Evolutionary conservation across 169 alveolate species (phyloP).

Genomic region (Eimeria praecox): DNA sequence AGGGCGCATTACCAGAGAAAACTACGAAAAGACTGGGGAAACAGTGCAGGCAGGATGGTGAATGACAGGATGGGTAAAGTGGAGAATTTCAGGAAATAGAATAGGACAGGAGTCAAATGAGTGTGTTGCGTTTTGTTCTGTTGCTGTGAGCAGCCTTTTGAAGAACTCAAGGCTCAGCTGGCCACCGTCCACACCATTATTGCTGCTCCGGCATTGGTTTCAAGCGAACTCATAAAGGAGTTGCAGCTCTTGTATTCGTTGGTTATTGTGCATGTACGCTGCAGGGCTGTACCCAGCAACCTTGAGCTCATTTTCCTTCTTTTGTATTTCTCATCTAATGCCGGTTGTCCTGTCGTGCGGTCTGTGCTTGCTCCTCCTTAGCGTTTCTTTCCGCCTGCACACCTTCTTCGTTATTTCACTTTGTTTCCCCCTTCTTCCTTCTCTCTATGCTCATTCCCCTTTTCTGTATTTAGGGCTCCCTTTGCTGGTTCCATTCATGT

Average conservation of each 20-base stretch:
- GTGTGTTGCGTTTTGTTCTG: neutral
- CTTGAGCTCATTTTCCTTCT: neutral
- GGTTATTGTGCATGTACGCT: conserved; percentile 42
- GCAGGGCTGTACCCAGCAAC: neutral
- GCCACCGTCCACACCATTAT: conserved; percentile 49
- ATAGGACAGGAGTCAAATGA: neutral
- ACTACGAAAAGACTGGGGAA: no score
- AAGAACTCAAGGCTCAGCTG: conserved; percentile 44
- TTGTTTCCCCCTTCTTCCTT: neutral
- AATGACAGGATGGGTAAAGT: neutral
- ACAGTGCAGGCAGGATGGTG: no score
- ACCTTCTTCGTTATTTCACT: neutral
- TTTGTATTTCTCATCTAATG: neutral
- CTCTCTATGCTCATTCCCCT: neutral
- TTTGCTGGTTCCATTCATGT: neutral
- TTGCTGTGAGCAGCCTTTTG: conserved; percentile 15
- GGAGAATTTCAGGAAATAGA: neutral
- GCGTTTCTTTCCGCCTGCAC: neutral
- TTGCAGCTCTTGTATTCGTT: conserved; percentile 57
- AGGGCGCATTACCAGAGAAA: neutral
- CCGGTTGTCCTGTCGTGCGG: neutral
- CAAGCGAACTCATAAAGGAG: conserved; percentile 65
- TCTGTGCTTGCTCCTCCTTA: neutral
- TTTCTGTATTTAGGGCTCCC: neutral
- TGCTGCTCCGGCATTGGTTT: conserved; percentile 61